These are phyloP conservation scores for Ceraceosorus guamensis DNA, from an alignment of 1,284 basidiomycete genomes.

Conservation along the genomic window DNA sequence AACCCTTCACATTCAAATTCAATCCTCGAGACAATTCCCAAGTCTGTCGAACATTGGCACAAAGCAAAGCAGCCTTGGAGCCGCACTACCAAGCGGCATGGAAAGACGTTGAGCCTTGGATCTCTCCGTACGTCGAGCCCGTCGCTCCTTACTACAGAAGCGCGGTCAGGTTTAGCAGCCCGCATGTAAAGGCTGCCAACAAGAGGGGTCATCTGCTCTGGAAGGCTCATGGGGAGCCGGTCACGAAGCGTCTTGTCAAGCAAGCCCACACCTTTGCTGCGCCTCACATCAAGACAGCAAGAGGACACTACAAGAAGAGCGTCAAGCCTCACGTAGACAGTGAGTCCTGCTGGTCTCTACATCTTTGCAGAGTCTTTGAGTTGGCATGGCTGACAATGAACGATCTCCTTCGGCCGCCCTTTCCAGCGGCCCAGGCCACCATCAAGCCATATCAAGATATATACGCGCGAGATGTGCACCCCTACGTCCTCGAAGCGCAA, in stretches of 20 bases:
- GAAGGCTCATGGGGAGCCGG: constrained; percentile 36
- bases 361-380: too few species aligned
- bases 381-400: too few species aligned
- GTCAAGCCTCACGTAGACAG: constrained; percentile 38
- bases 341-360: constrained; percentile 1
- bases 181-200: constrained; percentile 21
- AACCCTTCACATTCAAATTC: constrained; percentile 38
- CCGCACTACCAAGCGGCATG: constrained; percentile 29
- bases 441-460: constrained; percentile 41
- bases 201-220: constrained; percentile 28
- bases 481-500: constrained; percentile 32
- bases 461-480: constrained; percentile 42
- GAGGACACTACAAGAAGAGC: constrained; percentile 34
- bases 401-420: too few species aligned
- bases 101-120: constrained; percentile 16
- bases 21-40: constrained; percentile 27
- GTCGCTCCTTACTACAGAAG: constrained; percentile 21
- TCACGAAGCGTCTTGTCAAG: constrained; percentile 28
- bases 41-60: constrained; percentile 37
- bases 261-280: constrained; percentile 22
- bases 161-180: constrained; percentile 23
- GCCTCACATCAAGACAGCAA: constrained; percentile 29
- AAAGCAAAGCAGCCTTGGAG: constrained; percentile 27
- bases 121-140: constrained; percentile 40
- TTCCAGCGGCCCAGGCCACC: constrained; percentile 15